Evolutionary conservation across 768 basidiomycete species (phyloP), one percentile per base, ranked within the genome.

Genomic region (Agaricus subrufescens): DNA sequence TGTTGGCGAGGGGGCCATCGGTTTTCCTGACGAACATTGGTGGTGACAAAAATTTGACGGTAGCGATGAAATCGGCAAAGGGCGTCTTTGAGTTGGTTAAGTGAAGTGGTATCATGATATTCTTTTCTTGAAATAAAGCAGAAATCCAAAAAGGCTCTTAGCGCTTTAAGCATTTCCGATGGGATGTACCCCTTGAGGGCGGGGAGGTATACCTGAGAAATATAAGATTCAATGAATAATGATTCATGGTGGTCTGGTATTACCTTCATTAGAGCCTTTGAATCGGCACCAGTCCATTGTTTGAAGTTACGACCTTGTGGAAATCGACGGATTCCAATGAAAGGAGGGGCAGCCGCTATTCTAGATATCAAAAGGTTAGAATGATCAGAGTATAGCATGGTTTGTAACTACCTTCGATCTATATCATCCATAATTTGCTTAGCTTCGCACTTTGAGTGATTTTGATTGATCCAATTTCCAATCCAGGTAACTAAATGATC

Each of bases 401-500:
- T n/a, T n/a, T n/a, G n/a, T n/a, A n/a, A n/a, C 9, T 9, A 31
- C 31, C 31, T 4, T 31, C 31, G 4, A 9, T 31, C 31, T 31
- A 31, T 31, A 31, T 31, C 31, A 31, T 31, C 31, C 31, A 31
- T 31, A 31, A 31, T 31, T 46, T 73, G 69, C 29, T 67, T 62
- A 54, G 71, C 71, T 10, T 58, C 42, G 0, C 57, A 56, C 7
- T 39, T 37, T 12, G 31, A 27, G 14, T 38, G 46, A 25, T 38
- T 11, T 25, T 49, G 11, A 6, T n/a, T 29, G 29, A 43, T 23
- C 23, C 29, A 23, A 14, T 50, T 25, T 15, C 34, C 42, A 2
- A 71, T 64, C 75, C 75, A 77, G 2, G 44, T 43, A 1, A 76
- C 73, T 1, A 77, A 61, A 47, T 76, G 75, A 44, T 75, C 76